Conservation (phyloP, 306 rosid species). For the Cucumis cinereus region DNA sequence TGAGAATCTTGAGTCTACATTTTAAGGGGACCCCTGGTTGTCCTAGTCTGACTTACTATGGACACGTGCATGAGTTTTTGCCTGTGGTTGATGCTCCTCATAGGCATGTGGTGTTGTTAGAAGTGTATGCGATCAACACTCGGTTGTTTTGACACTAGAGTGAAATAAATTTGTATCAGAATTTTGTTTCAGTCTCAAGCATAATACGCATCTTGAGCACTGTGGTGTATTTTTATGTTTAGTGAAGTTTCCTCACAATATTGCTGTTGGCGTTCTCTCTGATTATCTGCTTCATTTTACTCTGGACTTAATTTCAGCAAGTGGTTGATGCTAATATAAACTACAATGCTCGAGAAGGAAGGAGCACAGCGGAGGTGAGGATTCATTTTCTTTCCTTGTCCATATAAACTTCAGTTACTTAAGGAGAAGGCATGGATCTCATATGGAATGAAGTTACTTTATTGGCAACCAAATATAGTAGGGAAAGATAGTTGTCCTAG, state of each 20-base stretch:
- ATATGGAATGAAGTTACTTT: neutral
- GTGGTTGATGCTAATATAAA: slow-evolving; percentile 59
- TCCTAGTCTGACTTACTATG: neutral
- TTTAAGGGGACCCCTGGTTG: neutral
- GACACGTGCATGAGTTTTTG: neutral
- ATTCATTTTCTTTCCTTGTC: slow-evolving; percentile 3
- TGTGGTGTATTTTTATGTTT: neutral
- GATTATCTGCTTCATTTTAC: neutral
- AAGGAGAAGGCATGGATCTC: neutral
- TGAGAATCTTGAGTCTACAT: neutral
- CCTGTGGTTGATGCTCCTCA: neutral
- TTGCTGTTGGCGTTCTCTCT: neutral
- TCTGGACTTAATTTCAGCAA: slow-evolving; percentile 34
- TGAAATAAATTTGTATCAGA: neutral
- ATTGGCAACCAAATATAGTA: neutral
- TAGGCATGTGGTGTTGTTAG: neutral
- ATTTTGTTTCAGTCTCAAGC: neutral
- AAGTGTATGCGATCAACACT: neutral
- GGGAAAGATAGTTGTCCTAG: neutral
- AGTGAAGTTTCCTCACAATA: neutral
- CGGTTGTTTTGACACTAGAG: neutral
- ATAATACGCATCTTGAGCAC: neutral
- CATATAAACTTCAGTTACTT: neutral
- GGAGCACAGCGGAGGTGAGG: slow-evolving; percentile 78
- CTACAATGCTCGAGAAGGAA: slow-evolving; percentile 79